These are phyloP conservation scores for Vaccinium myrtillus DNA, from an alignment of 148 eudicot species.

Conservation along the genomic window DNA sequence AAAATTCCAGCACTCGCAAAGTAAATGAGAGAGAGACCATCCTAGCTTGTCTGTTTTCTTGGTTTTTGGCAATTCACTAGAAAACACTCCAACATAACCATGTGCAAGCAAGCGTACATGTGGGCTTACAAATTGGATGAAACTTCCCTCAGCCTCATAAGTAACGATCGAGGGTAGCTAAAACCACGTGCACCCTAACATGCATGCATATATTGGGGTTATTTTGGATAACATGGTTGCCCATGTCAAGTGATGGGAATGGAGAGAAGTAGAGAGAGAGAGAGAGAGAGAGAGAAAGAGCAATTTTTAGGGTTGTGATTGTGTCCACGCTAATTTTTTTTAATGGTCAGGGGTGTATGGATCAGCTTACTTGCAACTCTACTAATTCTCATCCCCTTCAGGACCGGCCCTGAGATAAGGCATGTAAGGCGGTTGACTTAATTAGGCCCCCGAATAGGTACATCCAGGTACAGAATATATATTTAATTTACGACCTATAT, in stretches of 20 bases:
- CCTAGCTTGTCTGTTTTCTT: not conserved
- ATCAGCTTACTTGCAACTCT: too few species aligned
- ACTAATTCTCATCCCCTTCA: too few species aligned
- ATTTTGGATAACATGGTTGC: constrained; percentile 20
- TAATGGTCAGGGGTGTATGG: too few species aligned
- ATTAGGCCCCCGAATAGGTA: too few species aligned
- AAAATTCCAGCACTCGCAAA: not conserved
- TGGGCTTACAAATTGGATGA: constrained; percentile 2
- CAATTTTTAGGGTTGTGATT: too few species aligned
- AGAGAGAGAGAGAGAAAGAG: too few species aligned
- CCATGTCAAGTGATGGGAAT: constrained; percentile 21
- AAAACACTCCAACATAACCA: not conserved
- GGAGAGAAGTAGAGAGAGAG: not conserved
- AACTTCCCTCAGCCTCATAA: not conserved
- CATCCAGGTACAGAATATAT: too few species aligned
- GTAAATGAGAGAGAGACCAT: not conserved
- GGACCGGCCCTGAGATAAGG: too few species aligned
- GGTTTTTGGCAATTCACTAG: too few species aligned
- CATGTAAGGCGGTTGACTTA: too few species aligned
- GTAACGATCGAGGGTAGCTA: not conserved
- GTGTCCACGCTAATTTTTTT: too few species aligned
- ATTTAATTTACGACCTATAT: too few species aligned
- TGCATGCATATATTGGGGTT: not conserved
- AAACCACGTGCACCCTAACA: constrained; percentile 17
- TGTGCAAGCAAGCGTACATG: not conserved